Percentiles rank a stretch among this genome's conserved stretches.
phyloP scores from a whole-genome alignment of 2,329 filamentous ascomycete species.

The Ascochyta pisi region DNA sequence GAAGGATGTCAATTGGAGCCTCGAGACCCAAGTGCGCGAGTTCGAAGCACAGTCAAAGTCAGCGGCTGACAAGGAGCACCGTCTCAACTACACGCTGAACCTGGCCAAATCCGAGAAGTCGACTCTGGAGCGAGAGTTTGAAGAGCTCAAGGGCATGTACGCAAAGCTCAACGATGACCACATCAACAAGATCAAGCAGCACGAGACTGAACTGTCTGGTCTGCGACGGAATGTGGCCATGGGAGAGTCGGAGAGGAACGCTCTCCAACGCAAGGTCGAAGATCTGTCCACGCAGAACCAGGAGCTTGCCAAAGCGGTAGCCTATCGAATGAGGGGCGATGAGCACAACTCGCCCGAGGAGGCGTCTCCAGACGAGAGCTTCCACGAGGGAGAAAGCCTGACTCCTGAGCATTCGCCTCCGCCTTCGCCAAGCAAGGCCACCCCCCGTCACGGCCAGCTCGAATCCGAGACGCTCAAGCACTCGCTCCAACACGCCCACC shows the following conservation, averaged over 20 bases:
- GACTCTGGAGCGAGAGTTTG: conserved; percentile 80
- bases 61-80: conserved; percentile 80
- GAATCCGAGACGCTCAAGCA: conserved; percentile 96
- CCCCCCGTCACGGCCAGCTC: conserved; percentile 87
- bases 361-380: conserved; percentile 43
- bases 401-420: conserved; percentile 92
- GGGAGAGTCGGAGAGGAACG: conserved; percentile 78
- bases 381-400: conserved; percentile 64
- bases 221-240: conserved; percentile 80
- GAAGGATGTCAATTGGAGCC: conserved; percentile 98
- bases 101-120: conserved; percentile 76
- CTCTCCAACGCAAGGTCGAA: conserved; percentile 83
- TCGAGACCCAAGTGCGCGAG: conserved; percentile 92
- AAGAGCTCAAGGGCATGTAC: conserved; percentile 83
- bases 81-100: conserved; percentile 76
- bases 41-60: conserved; percentile 76
- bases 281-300: conserved; percentile 89
- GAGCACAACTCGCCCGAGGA: conserved; percentile 69
- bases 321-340: conserved; percentile 71
- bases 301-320: conserved; percentile 84
- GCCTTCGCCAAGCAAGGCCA: conserved; percentile 87
- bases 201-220: conserved; percentile 86
- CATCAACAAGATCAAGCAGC: conserved; percentile 75
- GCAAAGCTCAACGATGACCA: conserved; percentile 84
- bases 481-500: conserved; percentile 90